Percentiles rank a stretch among this genome's conserved stretches.
Conservation (phyloP, 148 eudicot species). For the Polygonum aviculare region DNA sequence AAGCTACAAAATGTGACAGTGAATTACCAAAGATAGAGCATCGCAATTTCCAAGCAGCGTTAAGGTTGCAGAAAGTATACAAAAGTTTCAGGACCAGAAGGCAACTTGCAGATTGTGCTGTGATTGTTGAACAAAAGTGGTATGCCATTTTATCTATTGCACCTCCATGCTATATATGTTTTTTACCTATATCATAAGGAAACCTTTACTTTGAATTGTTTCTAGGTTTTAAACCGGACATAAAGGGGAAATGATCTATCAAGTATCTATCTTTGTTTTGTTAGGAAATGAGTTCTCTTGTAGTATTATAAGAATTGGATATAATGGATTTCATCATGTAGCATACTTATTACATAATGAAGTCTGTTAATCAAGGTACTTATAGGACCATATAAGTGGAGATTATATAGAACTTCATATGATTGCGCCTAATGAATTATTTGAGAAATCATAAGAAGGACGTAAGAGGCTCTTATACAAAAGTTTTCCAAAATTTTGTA, state of each 20-base stretch:
- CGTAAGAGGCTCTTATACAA: not conserved
- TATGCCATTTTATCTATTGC: not conserved
- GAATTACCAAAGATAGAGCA: not conserved
- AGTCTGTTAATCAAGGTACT: too few species aligned
- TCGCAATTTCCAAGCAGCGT: constrained; percentile 20
- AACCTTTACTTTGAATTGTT: not conserved
- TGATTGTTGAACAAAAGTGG: constrained; percentile 39
- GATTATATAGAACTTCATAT: not conserved
- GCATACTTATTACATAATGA: too few species aligned
- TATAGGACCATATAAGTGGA: not conserved
- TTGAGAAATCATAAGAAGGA: not conserved
- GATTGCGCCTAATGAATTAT: not conserved
- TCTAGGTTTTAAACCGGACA: not conserved
- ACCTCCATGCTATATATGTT: not conserved
- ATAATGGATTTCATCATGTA: too few species aligned
- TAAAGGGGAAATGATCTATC: not conserved
- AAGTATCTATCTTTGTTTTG: not conserved
- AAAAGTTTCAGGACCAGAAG: constrained; percentile 36
- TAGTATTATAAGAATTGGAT: too few species aligned
- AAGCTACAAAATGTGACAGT: not conserved
- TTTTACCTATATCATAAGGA: not conserved
- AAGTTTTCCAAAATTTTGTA: constrained; percentile 8
- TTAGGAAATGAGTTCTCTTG: not conserved
- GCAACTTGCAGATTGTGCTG: constrained; percentile 43
- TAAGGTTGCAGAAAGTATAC: constrained; percentile 39